Percentiles rank a stretch among this genome's conserved stretches.
These are phyloP conservation scores for Nemania sp. DNA, from an alignment of 2,329 filamentous ascomycete species.

Conservation along the genomic window DNA sequence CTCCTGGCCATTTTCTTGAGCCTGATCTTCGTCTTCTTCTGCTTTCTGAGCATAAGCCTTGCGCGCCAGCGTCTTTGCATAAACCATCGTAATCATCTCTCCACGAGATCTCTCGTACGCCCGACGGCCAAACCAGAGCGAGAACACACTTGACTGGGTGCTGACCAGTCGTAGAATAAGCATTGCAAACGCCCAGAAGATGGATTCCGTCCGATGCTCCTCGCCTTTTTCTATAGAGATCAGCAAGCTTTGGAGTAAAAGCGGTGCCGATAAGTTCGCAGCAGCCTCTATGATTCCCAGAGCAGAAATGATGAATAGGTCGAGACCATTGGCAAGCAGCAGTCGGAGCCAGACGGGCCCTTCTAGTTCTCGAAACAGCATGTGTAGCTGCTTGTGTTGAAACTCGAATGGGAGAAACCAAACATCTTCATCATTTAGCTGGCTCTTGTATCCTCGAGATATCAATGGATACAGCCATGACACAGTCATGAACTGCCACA, in stretches of 20 bases:
- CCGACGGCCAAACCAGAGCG: constrained; percentile 80
- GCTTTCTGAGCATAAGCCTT: constrained; percentile 56
- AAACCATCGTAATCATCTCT: constrained; percentile 83
- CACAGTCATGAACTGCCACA: constrained; percentile 84
- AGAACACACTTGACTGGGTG: constrained; percentile 69
- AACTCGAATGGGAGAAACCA: constrained; percentile 82
- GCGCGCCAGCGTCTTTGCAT: constrained; percentile 73
- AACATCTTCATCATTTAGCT: constrained; percentile 77
- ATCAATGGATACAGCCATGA: constrained; percentile 82
- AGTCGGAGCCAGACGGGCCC: constrained; percentile 74
- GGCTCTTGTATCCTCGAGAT: constrained; percentile 61
- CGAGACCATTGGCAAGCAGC: constrained; percentile 75
- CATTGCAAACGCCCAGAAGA: constrained; percentile 67
- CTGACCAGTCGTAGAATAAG: constrained; percentile 63
- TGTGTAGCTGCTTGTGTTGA: constrained; percentile 75
- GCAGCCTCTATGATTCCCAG: constrained; percentile 66
- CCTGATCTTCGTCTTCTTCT: constrained; percentile 29
- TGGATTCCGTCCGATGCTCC: constrained; percentile 56
- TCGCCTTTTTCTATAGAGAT: constrained; percentile 62
- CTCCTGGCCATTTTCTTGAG: constrained; percentile 25
- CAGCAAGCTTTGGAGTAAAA: constrained; percentile 74
- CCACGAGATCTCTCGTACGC: constrained; percentile 83
- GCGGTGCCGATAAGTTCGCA: constrained; percentile 60
- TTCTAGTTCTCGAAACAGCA: constrained; percentile 70
- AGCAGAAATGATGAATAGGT: constrained; percentile 68